Evolutionary conservation across 306 rosid genomes (phyloP).

Genomic region (Hippophae tibetana): DNA sequence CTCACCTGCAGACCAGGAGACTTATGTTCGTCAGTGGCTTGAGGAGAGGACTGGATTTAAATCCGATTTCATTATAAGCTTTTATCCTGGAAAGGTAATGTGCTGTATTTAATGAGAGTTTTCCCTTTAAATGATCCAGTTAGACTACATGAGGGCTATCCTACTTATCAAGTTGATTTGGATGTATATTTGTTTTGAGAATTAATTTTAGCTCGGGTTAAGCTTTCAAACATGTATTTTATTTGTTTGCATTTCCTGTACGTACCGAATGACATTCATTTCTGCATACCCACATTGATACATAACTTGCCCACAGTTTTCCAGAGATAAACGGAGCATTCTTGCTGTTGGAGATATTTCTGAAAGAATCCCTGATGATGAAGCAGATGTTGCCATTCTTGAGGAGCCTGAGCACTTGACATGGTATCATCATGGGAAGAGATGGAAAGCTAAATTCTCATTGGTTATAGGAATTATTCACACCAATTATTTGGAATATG

Average conservation of each 20-base stretch:
- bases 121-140: neutral
- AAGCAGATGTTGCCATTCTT: constrained; percentile 85
- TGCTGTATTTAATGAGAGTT: too few relatives aligned
- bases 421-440: constrained; percentile 95
- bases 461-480: constrained; percentile 81
- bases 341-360: constrained; percentile 93
- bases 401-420: constrained; percentile 99
- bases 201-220: too few relatives aligned
- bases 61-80: constrained; percentile 41
- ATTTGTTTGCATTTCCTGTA: too few relatives aligned
- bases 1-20: constrained; percentile 62
- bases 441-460: constrained; percentile 82
- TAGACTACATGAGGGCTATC: constrained; percentile 6
- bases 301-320: constrained; percentile 35
- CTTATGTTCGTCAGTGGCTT: constrained; percentile 65
- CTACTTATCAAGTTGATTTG: neutral
- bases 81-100: constrained; percentile 77
- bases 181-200: neutral
- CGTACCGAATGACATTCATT: too few relatives aligned
- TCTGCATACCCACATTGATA: too few relatives aligned
- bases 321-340: constrained; percentile 84
- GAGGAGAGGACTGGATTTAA: constrained; percentile 67
- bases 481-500: constrained; percentile 93
- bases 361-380: constrained; percentile 63
- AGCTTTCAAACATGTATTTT: neutral